phyloP scores from a whole-genome alignment of 1,284 basidiomycete genomes.

The Papiliotrema nemorosa region DNA sequence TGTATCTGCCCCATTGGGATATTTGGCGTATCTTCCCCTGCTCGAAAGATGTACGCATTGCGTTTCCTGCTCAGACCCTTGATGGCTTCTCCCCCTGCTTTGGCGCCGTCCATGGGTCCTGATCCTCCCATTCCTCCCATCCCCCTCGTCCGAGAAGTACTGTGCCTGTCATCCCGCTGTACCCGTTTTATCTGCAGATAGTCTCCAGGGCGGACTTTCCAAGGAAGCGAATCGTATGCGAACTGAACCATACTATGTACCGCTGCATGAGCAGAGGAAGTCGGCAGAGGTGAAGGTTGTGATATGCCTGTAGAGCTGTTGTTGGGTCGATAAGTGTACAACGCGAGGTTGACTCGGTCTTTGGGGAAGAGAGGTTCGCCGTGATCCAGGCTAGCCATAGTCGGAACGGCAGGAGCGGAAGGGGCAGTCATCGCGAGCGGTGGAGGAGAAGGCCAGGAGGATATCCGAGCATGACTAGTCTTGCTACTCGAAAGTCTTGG shows the following conservation, averaged over 20 bases:
- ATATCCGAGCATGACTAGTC: conserved; percentile 20
- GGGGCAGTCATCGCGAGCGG: conserved; percentile 16
- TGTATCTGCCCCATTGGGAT: conserved; percentile 41
- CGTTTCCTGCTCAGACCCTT: conserved; percentile 31
- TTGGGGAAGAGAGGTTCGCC: background rate
- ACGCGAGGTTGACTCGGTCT: conserved; percentile 8
- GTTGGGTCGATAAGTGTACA: conserved; percentile 41
- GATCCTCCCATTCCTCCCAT: background rate
- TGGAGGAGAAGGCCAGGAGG: conserved; percentile 29
- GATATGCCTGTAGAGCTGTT: conserved; percentile 4
- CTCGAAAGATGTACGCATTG: conserved; percentile 41
- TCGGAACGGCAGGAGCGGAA: conserved; percentile 13
- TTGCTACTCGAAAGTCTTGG: conserved; percentile 7
- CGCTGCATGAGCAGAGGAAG: conserved; percentile 1
- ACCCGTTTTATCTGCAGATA: conserved; percentile 42
- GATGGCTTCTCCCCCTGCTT: conserved; percentile 28
- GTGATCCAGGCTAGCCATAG: background rate
- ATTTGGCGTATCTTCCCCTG: conserved; percentile 33
- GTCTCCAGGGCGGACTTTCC: conserved; percentile 34
- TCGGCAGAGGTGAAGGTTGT: conserved; percentile 30
- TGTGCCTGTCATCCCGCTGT: background rate
- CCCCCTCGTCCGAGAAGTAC: conserved; percentile 10
- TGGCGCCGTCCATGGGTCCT: conserved; percentile 5
- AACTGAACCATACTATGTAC: conserved; percentile 23
- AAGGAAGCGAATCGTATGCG: conserved; percentile 34